Conservation (phyloP, 352 stramenopile species). For the Phytopythium chamaehyphon region DNA sequence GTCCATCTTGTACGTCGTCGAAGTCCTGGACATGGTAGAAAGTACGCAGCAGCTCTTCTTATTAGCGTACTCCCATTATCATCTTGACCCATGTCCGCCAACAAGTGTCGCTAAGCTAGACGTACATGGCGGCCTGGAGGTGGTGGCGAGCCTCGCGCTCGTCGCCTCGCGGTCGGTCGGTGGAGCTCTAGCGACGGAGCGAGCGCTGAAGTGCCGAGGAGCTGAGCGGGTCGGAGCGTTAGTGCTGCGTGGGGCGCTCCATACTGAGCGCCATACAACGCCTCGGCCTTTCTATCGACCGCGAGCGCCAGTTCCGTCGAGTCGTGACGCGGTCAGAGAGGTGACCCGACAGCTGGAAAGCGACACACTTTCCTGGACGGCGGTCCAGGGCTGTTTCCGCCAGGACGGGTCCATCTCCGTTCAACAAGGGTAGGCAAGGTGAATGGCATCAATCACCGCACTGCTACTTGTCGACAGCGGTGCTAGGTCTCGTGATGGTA, state of each 20-base stretch:
- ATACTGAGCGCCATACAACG: constrained; percentile 1
- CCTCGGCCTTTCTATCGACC: neutral
- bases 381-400: too few relatives aligned
- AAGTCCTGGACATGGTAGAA: constrained; percentile 11
- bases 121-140: constrained; percentile 2
- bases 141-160: neutral
- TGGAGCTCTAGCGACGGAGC: neutral
- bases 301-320: constrained; percentile 1
- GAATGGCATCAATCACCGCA: too few relatives aligned
- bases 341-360: too few relatives aligned
- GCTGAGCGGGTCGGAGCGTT: too few relatives aligned
- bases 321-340: too few relatives aligned
- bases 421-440: too few relatives aligned
- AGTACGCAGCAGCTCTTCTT: neutral
- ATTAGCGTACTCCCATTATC: neutral
- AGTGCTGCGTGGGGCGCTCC: neutral
- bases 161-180: too few relatives aligned
- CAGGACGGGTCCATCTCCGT: too few relatives aligned
- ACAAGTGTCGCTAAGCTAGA: neutral
- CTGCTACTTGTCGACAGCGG: too few relatives aligned
- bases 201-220: neutral
- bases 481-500: too few relatives aligned
- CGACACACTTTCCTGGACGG: too few relatives aligned
- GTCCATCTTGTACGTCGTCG: constrained; percentile 69
- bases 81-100: too few relatives aligned